Evolutionary conservation across 2,329 filamentous ascomycete species (phyloP), one percentile per base, ranked within the genome.

Genomic region (Exserohilum rostratum): DNA sequence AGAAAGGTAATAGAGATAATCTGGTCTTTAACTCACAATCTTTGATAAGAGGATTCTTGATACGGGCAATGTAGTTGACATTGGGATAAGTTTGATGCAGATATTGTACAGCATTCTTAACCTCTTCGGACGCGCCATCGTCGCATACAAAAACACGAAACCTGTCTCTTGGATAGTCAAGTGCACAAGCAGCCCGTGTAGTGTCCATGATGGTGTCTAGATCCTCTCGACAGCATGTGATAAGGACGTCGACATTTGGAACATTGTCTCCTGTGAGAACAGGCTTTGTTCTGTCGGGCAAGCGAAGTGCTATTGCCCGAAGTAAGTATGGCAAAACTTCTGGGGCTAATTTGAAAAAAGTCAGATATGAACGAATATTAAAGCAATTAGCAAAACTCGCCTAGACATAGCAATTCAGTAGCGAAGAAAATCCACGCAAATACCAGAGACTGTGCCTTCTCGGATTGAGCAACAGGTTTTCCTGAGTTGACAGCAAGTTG

Each of bases 201-300:
- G 39, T 55, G 18, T 79, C 76, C 30, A 78, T 58, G 3, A 80
- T 74, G 0, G 79, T 68, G 7, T 73, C 74, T 12, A 74, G 64
- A 0, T 78, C 76, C 62, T 80, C 78, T 43, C 74, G 73, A 55
- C 78, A 80, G 58, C 76, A 76, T 15, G 76, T 78, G 45, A 80
- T 72, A 37, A 79, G 72, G 5, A 79, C 70, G 52, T 80, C 78
- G 6, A 80, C 76, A 1, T 67, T 71, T 1, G 78, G 78, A 6
- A 48, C 46, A 20, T 44, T 45, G n/a, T 61, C 47, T 6, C 58
- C 58, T n/a, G 47, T 49, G 2, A 57, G 34, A 17, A 29, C 33
- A 9, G 51, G 53, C 39, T 46, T 48, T 38, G 17, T 15, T 20
- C 46, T 44, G 17, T 37, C 34, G 1, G 34, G 34, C 34, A 37